Base-by-base conservation (phyloP, 768 basidiomycete genomes). In the Asterophora parasitica region DNA sequence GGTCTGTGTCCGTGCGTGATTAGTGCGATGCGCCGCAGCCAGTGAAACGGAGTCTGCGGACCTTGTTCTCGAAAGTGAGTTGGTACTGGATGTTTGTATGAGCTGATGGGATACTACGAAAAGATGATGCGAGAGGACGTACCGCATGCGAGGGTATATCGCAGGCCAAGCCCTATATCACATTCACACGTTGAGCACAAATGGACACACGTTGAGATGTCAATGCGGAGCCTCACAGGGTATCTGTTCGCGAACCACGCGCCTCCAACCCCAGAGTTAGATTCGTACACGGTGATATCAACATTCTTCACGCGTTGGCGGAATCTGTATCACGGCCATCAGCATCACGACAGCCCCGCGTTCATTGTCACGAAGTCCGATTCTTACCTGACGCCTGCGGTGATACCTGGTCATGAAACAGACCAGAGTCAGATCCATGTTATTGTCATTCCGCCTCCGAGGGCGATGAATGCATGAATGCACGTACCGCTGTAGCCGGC, bases 111-210 rank as follows among this genome's bases (percentile, higher is more conserved):
- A 28, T 32, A 34, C n/a, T 15, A 58, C 2, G 13, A 45, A 42
- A 51, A 17, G 51, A 53, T 15, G 7, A 20, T 17, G 39, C 23
- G 26, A 23, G 20, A 7, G 16, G 19, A n/a, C 73, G 51, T 57
- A 81, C 79, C 32, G 68, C 70, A 48, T 79, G 78, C 1, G 80
- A 70, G 9, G 81, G 81, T 16, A 82, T 73, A 56, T 83, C 82
- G 54, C 82, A 83, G n/a, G 76, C 72, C 8, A 82, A 58, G 7
- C 81, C 79, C 69, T 79, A 43, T 27, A 10, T 20, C 48, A 26
- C 32, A 32, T 2, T 8, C 30, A 28, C 31, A 28, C 26, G 23
- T 15, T 2, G 4, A 50, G 32, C 19, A 23, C 3, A 32, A 3
- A 10, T 12, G n/a, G 12, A 40, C 4, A 28, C 9, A 35, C n/a